These are phyloP conservation scores for Saccharomycopsis microspora DNA, from an alignment of 805 yeast genomes.

Conservation along the genomic window DNA sequence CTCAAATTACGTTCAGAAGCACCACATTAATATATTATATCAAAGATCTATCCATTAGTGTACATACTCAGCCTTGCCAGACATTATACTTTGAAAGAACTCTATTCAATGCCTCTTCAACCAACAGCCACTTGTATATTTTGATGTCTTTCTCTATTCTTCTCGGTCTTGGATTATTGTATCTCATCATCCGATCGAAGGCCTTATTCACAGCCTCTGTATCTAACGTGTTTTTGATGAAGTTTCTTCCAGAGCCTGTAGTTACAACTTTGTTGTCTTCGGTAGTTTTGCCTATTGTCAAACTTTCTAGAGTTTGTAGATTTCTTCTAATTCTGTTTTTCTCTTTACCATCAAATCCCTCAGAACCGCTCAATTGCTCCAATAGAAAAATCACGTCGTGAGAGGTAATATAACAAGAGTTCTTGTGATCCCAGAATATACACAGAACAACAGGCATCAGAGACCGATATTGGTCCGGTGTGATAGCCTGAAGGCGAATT, in stretches of 20 bases:
- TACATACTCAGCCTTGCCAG: no score
- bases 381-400: constrained; percentile 50
- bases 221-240: constrained; percentile 11
- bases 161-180: constrained; percentile 53
- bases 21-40: no score
- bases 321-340: constrained; percentile 61
- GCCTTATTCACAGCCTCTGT: constrained; percentile 20
- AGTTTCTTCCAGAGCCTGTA: constrained; percentile 9
- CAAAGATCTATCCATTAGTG: no score
- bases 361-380: constrained; percentile 31
- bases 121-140: constrained; percentile 47
- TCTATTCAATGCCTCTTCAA: constrained; percentile 41
- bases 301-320: constrained; percentile 50
- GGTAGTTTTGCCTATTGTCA: constrained; percentile 41
- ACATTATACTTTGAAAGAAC: constrained; percentile 42
- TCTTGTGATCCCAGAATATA: constrained; percentile 40
- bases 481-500: constrained; percentile 27
- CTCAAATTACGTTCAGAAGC: no score
- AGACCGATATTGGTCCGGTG: constrained; percentile 25
- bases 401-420: constrained; percentile 38
- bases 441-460: constrained; percentile 43
- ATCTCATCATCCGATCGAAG: constrained; percentile 44
- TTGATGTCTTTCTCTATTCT: constrained; percentile 63
- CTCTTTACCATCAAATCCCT: constrained; percentile 52
- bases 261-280: constrained; percentile 7